Conservation (phyloP, 495 filamentous ascomycete genomes). For the Hypoxylon fuscum region DNA sequence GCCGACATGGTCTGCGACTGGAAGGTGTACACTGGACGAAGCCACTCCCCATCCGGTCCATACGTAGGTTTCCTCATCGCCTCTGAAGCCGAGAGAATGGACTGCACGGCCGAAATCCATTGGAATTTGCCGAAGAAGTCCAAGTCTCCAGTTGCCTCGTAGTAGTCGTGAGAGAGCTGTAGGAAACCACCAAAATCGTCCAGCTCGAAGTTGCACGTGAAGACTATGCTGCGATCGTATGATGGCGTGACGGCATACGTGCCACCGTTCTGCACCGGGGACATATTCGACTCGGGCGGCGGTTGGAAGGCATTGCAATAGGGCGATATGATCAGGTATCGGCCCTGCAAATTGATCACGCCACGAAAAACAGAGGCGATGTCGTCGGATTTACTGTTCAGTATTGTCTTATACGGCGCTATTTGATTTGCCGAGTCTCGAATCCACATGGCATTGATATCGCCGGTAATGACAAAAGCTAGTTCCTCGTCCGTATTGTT, state of each 20-base stretch:
- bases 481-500: conserved; percentile 66
- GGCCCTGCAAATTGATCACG: conserved; percentile 66
- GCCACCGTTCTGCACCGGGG: conserved; percentile 57
- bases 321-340: conserved; percentile 65
- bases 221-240: conserved; percentile 62
- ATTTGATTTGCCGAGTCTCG: conserved; percentile 71
- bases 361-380: conserved; percentile 69
- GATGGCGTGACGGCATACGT: conserved; percentile 57
- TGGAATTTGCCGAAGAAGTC: conserved; percentile 67
- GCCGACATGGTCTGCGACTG: conserved; percentile 64
- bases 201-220: conserved; percentile 73
- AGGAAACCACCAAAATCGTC: conserved; percentile 70
- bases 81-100: conserved; percentile 64
- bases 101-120: conserved; percentile 66
- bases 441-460: conserved; percentile 75
- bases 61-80: conserved; percentile 69
- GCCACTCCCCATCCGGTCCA: conserved; percentile 61
- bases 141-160: conserved; percentile 61
- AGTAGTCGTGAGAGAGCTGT: conserved; percentile 68
- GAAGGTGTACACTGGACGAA: conserved; percentile 64
- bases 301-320: conserved; percentile 72
- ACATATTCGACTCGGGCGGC: conserved; percentile 62
- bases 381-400: conserved; percentile 59
- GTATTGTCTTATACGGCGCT: conserved; percentile 65
- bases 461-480: conserved; percentile 70